Base-by-base conservation (phyloP, 2,329 filamentous ascomycete species). In the Clathrospora elynae region DNA sequence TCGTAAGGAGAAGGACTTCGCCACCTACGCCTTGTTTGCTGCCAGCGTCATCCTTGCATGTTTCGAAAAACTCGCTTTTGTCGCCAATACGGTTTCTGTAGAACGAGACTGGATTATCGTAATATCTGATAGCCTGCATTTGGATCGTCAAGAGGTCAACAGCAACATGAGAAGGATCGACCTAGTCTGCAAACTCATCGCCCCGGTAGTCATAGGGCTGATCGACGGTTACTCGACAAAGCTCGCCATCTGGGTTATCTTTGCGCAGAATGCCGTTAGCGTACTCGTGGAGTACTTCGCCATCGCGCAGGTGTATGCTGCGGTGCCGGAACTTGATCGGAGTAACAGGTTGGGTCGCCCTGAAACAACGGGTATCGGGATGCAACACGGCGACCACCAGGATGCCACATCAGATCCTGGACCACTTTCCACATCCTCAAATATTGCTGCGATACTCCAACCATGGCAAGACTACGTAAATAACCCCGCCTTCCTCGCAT, bases 81-180 rank as follows among this genome's bases (percentile, higher is more conserved):
- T 84, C 5, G 76, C 82, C 63, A 90, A 89, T 61, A 74, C 81
- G 0, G 79, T 90, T 1, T 75, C 86, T 0, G 77, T 90, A 0
- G 87, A 90, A 64, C 74, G 83, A 57, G 87, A 90, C 55, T 89
- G 86, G 86, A 77, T 82, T 25, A 72, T 82, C 3, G 75, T 82
- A 0, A 71, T 81, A 6, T 73, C 78, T 1, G 70, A 73, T 19
- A 62, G 56, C 38, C 30, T 67, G 11, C 20, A 46, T 3, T 12
- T 63, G 6, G 55, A 59, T 16, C 57, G 64, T 35, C 44, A 58
- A 68, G 73, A 67, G 5, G 62, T 83, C 17, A 84, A 84, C 57
- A 75, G 80, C 2, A 71, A 72, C n/a, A 83, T 84, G 75, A 73
- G 80, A 4, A 73, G 81, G 5, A 82, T 84, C 38, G 81, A 83